Base-by-base conservation (phyloP, 164 flowering plant genomes). In the Santalum album region DNA sequence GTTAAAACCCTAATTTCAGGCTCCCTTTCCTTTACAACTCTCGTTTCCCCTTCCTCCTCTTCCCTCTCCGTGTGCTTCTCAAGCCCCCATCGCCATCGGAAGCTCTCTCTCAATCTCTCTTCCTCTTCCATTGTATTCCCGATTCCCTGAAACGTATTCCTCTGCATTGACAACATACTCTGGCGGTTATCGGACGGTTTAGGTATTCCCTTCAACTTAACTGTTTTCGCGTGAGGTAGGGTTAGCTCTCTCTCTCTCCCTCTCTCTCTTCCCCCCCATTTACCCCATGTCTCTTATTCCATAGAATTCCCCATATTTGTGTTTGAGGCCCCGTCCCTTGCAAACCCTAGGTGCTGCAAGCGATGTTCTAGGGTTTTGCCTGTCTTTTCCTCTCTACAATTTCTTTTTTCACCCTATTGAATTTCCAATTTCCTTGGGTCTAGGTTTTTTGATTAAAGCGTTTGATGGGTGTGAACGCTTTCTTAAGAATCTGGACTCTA, bases 181-280 rank as follows among this genome's bases (percentile, higher is more conserved):
- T 34, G 68, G 72, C 72, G 69, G 70, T 69, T 72, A 49, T 65
- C 63, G 39, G 47, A 45, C 68, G 73, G 73, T 75, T 70, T 79
- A 65, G 74, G 77, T 66, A 72, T 76, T 71, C 50, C 65, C 52
- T 21, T 19, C 21, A 44, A 5, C 14, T 45, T 22, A 12, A 25
- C 22, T 35, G 46, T 4, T 24, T 7, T 29, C 24, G 25, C 26
- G 7, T 4, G 21, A 43, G 46, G 46, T 43, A 43, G 21, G 51
- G 55, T 58, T 38, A 14, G 48, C 44, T 56, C 40, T 14, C 22
- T 46, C 35, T 19, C 36, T 24, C 22, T 18, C 15, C 23, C 16
- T n/a, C 18, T 55, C 40, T 49, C 43, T 24, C 16, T 53, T n/a
- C n/a, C n/a, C 60, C 23, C 26, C 39, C 16, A 9, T 29, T 29